Percentiles rank a stretch among this genome's conserved stretches.
Conservation (phyloP, 2,329 filamentous ascomycete genomes). For the Sordariomycetes sp. region DNA sequence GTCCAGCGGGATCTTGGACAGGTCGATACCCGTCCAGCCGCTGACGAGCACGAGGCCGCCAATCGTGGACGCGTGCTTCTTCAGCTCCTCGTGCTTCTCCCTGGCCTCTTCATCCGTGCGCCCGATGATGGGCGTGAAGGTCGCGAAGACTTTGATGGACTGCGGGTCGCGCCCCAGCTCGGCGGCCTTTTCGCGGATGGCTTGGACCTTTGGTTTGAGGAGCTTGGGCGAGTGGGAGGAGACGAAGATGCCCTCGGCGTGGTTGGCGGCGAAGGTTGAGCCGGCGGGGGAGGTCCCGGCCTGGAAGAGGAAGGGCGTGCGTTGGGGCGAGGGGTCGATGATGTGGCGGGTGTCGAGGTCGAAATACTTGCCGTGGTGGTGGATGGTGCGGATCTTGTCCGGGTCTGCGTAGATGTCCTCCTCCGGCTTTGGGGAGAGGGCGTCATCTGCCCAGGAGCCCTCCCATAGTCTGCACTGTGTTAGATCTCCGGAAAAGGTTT, state of each 20-base stretch:
- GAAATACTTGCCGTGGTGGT: conserved; percentile 48
- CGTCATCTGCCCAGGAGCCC: conserved; percentile 46
- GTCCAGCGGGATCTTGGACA: conserved; percentile 45
- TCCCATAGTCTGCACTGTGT: conserved; percentile 40
- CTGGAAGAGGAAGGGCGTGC: conserved; percentile 47
- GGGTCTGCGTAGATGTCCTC: conserved; percentile 48
- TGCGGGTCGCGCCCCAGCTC: conserved; percentile 41
- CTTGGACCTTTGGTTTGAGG: conserved; percentile 36
- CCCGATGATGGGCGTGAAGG: conserved; percentile 37
- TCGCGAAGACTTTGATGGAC: conserved; percentile 45
- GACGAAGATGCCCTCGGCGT: conserved; percentile 52
- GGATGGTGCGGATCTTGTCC: conserved; percentile 46
- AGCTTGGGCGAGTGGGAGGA: conserved; percentile 38
- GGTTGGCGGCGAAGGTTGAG: conserved; percentile 41
- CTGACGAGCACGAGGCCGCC: conserved; percentile 45
- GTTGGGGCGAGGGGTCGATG: conserved; percentile 43
- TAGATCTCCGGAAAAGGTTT: too few species aligned
- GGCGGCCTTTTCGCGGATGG: conserved; percentile 39
- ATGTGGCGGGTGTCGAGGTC: conserved; percentile 30
- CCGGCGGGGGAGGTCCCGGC: conserved; percentile 49
- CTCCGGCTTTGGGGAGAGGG: conserved; percentile 39
- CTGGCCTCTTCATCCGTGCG: conserved; percentile 40
- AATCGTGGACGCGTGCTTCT: conserved; percentile 39
- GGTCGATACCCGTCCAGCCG: conserved; percentile 50
- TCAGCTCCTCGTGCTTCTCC: conserved; percentile 37